A percentile compares a stretch with the other conserved stretches of the same genome.
Conservation (phyloP, 164 flowering plant species). For the Santalum album region DNA sequence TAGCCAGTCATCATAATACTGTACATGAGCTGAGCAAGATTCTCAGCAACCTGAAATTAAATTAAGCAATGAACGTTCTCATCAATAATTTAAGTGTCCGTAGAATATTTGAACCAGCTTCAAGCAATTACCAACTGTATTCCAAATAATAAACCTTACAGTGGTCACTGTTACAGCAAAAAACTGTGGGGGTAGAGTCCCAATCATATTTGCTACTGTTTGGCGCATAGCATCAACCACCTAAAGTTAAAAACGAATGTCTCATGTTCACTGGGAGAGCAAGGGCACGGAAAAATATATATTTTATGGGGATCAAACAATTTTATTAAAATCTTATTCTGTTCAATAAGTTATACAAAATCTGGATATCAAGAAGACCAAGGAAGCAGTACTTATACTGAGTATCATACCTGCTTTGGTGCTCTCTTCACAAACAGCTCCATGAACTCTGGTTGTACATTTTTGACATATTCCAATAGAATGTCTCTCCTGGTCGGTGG, state of each 20-base stretch:
- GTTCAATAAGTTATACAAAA: background rate
- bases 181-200: conserved; percentile 93
- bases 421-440: conserved; percentile 88
- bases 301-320: background rate
- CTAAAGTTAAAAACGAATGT: conserved; percentile 21
- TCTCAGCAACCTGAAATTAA: conserved; percentile 85
- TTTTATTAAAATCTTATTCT: too few species aligned
- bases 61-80: background rate
- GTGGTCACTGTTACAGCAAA: conserved; percentile 90
- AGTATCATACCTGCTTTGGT: conserved; percentile 62
- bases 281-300: too few species aligned
- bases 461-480: conserved; percentile 85
- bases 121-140: background rate
- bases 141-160: conserved; percentile 34
- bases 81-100: background rate
- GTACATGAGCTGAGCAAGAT: conserved; percentile 98
- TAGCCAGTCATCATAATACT: conserved; percentile 98
- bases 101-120: too few species aligned
- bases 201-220: conserved; percentile 95
- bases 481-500: conserved; percentile 78
- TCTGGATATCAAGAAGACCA: background rate
- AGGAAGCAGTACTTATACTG: background rate
- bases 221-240: conserved; percentile 98
- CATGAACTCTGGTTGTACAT: conserved; percentile 95
- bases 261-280: background rate